Evolutionary conservation across 176 grass and related monocot species (phyloP).

Genomic region (Juncus effusus): DNA sequence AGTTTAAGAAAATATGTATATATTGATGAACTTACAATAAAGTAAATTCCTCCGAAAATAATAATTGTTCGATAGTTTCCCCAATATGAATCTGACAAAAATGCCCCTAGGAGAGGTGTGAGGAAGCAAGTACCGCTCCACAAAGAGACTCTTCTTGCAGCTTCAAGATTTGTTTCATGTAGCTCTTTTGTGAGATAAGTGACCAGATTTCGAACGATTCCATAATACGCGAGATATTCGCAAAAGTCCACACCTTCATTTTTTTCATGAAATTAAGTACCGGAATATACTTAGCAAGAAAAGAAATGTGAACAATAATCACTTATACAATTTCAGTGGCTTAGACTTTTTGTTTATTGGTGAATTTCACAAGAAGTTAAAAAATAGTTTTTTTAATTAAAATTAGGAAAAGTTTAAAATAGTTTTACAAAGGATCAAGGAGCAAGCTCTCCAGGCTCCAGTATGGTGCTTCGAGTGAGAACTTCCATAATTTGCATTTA

Average conservation of each 20-base stretch:
- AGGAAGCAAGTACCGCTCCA: constrained; percentile 63
- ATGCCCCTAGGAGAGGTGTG: constrained; percentile 47
- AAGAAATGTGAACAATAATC: neutral
- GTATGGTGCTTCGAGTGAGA: constrained; percentile 4
- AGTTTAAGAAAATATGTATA: too few relatives aligned
- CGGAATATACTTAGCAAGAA: neutral
- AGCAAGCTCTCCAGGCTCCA: constrained; percentile 33
- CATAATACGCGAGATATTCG: constrained; percentile 49
- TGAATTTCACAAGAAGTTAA: neutral
- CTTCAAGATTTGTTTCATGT: constrained; percentile 41
- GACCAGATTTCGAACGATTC: constrained; percentile 48
- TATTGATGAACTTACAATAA: constrained; percentile 30
- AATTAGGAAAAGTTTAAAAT: neutral
- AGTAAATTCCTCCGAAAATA: constrained; percentile 30
- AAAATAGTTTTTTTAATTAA: neutral
- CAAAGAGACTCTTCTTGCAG: constrained; percentile 47
- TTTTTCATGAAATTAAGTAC: constrained; percentile 25
- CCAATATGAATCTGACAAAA: constrained; percentile 66
- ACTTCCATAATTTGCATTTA: too few relatives aligned
- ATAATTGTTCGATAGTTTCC: constrained; percentile 49
- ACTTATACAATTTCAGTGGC: neutral
- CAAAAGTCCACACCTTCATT: constrained; percentile 28
- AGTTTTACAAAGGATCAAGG: constrained; percentile 31
- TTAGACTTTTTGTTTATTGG: neutral
- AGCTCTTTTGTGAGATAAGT: constrained; percentile 51